Base-by-base conservation (phyloP, 2,329 filamentous ascomycete species). In the Fusarium caatingaense region DNA sequence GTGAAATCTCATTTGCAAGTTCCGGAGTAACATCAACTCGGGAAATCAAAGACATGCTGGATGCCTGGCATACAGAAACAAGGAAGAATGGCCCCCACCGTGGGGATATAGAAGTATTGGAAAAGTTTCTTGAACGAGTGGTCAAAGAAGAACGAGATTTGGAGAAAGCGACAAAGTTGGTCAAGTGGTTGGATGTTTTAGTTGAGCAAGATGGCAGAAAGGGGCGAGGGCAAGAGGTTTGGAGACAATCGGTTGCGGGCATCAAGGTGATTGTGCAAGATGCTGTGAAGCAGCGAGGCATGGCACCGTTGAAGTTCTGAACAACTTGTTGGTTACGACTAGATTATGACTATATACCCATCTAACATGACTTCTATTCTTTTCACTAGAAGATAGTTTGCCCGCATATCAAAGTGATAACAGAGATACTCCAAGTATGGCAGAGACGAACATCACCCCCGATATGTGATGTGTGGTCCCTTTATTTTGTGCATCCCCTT, bases 61-160 rank as follows among this genome's bases (percentile, higher is more conserved):
- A 84, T 57, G 88, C 88, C 6, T 99, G 96, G 96, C 87, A 93
- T 69, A 77, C 82, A 5, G 89, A 91, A 64, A 97, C 95, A 65
- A 82, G 79, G 37, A 84, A 84, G 8, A 91, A 94, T 5, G 93
- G 92, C 0, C 96, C 96, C 3, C 94, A 96, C 78, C 80, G 81
- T 0, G 89, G 92, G 60, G 96, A 99, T 79, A 90, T 95, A 1
- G 86, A 85, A 42, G 89, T 94, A 40, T 83, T 98, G 64, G 88
- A 86, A 56, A 87, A 84, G 74, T 98, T 97, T 78, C 79, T 98
- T 30, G 83, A 78, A 8, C 86, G 86, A 27, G 93, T 98, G 1
- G 86, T 97, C 1, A 65, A 81, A 2, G 90, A 95, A 60, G 96
- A 98, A 79, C 84, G 86, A 61, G 91, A 98, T 77, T 85, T 96